Evolutionary conservation across 2,329 filamentous ascomycete genomes (phyloP).

Genomic region (Xylariaceae sp.): DNA sequence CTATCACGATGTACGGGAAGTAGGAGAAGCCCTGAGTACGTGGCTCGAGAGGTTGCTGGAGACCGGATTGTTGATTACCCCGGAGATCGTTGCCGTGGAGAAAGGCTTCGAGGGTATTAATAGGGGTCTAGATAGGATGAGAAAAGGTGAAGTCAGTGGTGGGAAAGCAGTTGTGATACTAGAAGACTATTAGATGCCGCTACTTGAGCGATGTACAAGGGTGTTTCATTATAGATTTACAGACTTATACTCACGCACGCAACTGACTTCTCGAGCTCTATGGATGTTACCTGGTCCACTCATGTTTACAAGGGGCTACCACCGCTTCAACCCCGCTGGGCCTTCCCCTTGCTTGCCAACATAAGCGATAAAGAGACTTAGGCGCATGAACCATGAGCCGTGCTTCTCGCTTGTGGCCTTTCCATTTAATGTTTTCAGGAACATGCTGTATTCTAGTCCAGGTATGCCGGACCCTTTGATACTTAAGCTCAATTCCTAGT

Average conservation of each 20-base stretch:
- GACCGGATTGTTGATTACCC: conserved; percentile 44
- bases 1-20: conserved; percentile 58
- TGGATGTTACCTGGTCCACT: no score
- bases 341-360: no score
- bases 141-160: conserved; percentile 58
- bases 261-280: no score
- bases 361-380: no score
- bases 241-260: background rate
- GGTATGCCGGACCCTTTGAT: no score
- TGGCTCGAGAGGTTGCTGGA: conserved; percentile 64
- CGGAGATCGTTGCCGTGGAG: conserved; percentile 58
- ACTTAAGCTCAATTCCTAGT: no score
- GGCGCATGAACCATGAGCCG: no score
- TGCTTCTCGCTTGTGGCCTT: no score
- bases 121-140: conserved; percentile 56
- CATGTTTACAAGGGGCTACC: no score
- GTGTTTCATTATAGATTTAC: background rate
- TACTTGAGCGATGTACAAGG: background rate
- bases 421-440: no score
- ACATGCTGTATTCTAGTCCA: no score
- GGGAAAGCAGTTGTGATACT: conserved; percentile 56
- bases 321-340: no score
- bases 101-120: conserved; percentile 62
- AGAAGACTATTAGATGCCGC: background rate
- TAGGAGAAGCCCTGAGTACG: conserved; percentile 54